Evolutionary conservation across 2,329 filamentous ascomycete species (phyloP), one percentile per base, ranked within the genome.

Genomic region (Aspergillus carbonarius): DNA sequence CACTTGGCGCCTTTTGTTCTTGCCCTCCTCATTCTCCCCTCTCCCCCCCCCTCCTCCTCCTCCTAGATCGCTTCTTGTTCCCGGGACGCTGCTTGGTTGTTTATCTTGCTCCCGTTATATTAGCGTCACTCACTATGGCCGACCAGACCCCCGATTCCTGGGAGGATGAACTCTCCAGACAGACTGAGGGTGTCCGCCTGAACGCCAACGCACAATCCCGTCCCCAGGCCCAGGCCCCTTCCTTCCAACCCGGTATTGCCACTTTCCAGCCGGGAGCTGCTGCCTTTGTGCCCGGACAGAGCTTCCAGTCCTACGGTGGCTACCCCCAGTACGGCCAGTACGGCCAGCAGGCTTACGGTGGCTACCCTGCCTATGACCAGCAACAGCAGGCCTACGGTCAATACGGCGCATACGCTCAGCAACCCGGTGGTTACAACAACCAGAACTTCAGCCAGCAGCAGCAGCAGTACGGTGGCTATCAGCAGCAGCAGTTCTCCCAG

Each of bases 91-190:
- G 52, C 64, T 65, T 61, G 63, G 55, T 60, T 61, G 61, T 65
- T 65, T 66, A 62, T 60, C 60, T 63, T 64, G 55, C 52, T 58
- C 39, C 59, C 61, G 64, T 60, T 69, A 52, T 58, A 66, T 57
- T 61, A 63, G 62, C 54, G 39, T 51, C 49, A n/a, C 61, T 57
- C 72, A 83, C 57, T 72, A 96, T 96, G 92, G 89, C 93, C 69
- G 88, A 93, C 76, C 73, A 75, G 55, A 74, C 73, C 34, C 90
- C 92, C 71, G 92, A 96, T 77, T 96, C 92, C 63, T 98, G 95
- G 91, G 93, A 98, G 80, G 92, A 96, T 72, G 91, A 93, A 71
- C 86, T 96, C 76, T 85, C 90, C 62, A 87, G 87, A 69, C 90
- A 93, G 81, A 80, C 90, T 37, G 85, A 89, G 75, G 88, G 89